Base-by-base conservation (phyloP, 2,329 filamentous ascomycete species). In the Neonectria neomacrospora region DNA sequence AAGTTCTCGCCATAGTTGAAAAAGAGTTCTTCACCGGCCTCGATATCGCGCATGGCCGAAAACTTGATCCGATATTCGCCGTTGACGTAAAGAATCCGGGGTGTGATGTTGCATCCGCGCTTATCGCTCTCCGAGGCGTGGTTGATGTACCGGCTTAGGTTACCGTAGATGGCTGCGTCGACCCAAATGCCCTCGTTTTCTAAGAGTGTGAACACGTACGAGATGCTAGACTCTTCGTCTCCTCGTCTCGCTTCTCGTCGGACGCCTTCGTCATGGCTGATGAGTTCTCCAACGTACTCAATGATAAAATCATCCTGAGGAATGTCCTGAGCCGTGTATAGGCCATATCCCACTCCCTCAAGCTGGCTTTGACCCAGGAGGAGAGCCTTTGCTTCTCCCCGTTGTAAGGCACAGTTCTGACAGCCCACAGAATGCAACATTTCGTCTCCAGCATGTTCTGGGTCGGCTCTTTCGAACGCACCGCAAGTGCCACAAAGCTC, bases 141-240 rank as follows among this genome's bases (percentile, higher is more conserved):
- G 76, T 96, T 96, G 76, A 96, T 93, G 78, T 94, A 96, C 4
- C 93, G 88, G 50, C 91, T 90, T 67, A 94, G 89, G 75, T 95
- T 96, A 53, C 92, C 92, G 67, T 91, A 91, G 44, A 88, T 88
- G 20, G 90, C 91, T 7, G 89, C 90, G 73, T 96, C 93, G 18
- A 96, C 85, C 86, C 86, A 88, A 39, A 87, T 87, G 44, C 86
- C 86, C 67, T 88, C 86, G 20, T 85, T 80, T 61, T 88, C 86
- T 16, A 88, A 77, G 2, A 89, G 77, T 1, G 86, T 88, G 61
- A 89, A 89, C 32, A 88, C 81, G 60, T 88, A 93, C n/a, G 88
- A 90, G 5, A 88, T 85, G 69, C 86, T 86, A 22, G 86, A 85
- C 47, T 83, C 79, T 59, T 86, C 83, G 58, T 91, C 84, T 32